A percentile compares a stretch with the other conserved stretches of the same genome.
Conservation (phyloP, 2,329 filamentous ascomycete species). For the Ophiobolus disseminans region DNA sequence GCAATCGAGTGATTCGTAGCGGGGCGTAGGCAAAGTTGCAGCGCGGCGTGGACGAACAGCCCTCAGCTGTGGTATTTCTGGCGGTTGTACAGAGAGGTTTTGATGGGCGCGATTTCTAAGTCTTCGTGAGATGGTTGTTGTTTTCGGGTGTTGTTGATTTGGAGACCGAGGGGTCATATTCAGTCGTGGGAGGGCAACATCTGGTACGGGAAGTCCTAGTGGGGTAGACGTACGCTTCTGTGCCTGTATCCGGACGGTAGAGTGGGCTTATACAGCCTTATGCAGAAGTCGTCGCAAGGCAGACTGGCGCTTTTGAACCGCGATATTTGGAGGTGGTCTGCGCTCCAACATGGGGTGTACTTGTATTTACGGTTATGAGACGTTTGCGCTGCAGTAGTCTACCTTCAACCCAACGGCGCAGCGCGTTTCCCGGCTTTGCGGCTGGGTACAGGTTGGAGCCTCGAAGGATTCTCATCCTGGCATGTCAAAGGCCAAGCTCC, state of each 20-base stretch:
- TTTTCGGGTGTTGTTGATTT: constrained; percentile 35
- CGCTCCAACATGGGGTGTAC: constrained; percentile 43
- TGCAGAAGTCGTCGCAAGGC: constrained; percentile 40
- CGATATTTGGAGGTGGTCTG: constrained; percentile 39
- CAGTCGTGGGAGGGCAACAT: constrained; percentile 38
- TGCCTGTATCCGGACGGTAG: constrained; percentile 30
- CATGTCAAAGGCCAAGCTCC: constrained; percentile 41
- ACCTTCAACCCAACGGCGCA: constrained; percentile 37
- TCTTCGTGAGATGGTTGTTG: constrained; percentile 45
- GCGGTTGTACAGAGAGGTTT: constrained; percentile 36
- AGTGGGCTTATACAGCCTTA: constrained; percentile 43
- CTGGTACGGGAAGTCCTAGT: constrained; percentile 32
- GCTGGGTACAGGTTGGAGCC: constrained; percentile 47
- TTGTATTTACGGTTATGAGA: constrained; percentile 44
- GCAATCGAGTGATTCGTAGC: constrained; percentile 40
- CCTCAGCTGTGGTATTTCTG: constrained; percentile 40
- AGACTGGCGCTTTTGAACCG: constrained; percentile 37
- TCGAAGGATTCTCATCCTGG: constrained; percentile 47
- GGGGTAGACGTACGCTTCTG: constrained; percentile 46
- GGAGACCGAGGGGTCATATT: constrained; percentile 46
- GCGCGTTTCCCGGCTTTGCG: constrained; percentile 46
- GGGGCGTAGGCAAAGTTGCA: constrained; percentile 38
- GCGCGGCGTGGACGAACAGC: constrained; percentile 41
- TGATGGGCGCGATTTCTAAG: constrained; percentile 42
- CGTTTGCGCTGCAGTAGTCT: constrained; percentile 41